Evolutionary conservation across 768 basidiomycete genomes (phyloP), one percentile per base, ranked within the genome.

Genomic region (Mycena rosella): DNA sequence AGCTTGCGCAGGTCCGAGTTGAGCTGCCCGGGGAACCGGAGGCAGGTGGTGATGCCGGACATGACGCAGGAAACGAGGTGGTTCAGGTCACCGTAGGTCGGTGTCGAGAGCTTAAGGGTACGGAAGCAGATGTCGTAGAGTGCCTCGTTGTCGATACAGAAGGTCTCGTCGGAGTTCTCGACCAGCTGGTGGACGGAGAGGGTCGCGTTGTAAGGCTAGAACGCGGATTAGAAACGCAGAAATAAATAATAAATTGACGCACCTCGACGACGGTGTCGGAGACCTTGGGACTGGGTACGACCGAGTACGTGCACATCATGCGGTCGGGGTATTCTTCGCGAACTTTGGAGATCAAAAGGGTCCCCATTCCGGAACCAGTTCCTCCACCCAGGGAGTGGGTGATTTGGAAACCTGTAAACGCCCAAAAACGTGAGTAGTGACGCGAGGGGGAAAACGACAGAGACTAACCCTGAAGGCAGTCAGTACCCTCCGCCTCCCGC

Each of bases 251-350:
- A 40, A 59, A 51, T 29, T 11, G 18, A 75, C 78, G 18, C 72
- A 92, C 92, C 85, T 99, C 97, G 72, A 98, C 96, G 74, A 99
- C 98, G 63, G 98, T 99, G 79, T 99, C 98, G 15, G 96, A 99
- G 59, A 98, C 96, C 80, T 97, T 97, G 63, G 97, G 96, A 81
- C 91, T 92, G 32, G 97, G 97, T 18, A 99, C 95, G 75, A 99
- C 97, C 62, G 98, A 99, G 87, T 97, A 99, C 68, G 98, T 99
- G 80, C 95, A 96, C 97, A 99, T 98, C 97, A 99, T 99, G 63
- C 98, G 88, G 82, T 99, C 98, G 72, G 97, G 98, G 83, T 95
- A 99, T 79, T 99, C 97, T 81, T 98, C 96, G 72, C 97, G 90
- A 79, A 99, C 98, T 86, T 99, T 99, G 73, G 96, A 98, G 80